Evolutionary conservation across 208 protist genomes (phyloP), one percentile per base, ranked within the genome.

Genomic region (Acanthamoeba divionensis): DNA sequence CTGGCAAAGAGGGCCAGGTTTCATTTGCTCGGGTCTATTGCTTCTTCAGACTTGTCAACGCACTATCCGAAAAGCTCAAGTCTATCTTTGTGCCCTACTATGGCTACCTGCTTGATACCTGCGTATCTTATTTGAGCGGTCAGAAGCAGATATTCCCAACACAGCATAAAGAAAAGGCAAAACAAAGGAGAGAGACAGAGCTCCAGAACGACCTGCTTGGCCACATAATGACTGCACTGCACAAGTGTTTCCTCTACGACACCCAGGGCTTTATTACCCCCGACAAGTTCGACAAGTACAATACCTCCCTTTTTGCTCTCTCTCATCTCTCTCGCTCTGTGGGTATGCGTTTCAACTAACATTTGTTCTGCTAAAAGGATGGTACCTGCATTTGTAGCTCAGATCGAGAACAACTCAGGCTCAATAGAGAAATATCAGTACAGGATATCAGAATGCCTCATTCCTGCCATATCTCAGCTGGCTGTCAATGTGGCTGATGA

Each of bases 41-140:
- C 13, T 93, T 92, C 63, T 91, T 66, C 54, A 65, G 85, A 41
- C 31, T 93, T 24, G 67, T 90, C 33, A 89, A 91, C 38, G 60
- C 87, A n/a, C 83, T 93, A 15, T 24, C 90, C 12, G 33, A 45
- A 13, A 82, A 91, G 18, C 83, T 93, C 15, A 83, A 83, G 66
- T 45, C 92, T 1, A 92, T 93, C 24, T 93, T 93, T 75, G 83
- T 93, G 24, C 92, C 92, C 21, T 93, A 93, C n/a, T 90, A 90
- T 36, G 62, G 63, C 3, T 89, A 89, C 31, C 24, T 89, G 54
- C 80, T 66, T 18, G 80, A 89, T 47, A 31, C 36, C 31, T n/a
- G 29, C 13, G 80, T 73, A 7, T n/a, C 41, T 0, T 89, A 89
- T n/a, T 60, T 85, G n/a, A 55, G 31, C 45, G 33, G 15, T 50